A percentile compares a stretch with the other conserved stretches of the same genome.
Conservation (phyloP, 495 filamentous ascomycete genomes). For the Zalerion maritima region DNA sequence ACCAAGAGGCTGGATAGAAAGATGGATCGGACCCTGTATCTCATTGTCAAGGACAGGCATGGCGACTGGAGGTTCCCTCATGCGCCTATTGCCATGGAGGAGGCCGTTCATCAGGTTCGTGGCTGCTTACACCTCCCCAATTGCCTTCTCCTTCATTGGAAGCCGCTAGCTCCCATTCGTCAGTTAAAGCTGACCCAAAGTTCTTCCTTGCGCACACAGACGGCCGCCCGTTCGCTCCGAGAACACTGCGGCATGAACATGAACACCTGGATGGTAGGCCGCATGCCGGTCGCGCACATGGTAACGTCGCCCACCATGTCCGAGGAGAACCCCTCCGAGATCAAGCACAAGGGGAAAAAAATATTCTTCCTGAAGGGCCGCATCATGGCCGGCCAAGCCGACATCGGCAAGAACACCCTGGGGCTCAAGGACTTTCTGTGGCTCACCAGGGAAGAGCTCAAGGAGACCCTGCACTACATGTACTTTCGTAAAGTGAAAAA, state of each 20-base stretch:
- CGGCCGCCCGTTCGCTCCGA: slow-evolving; percentile 60
- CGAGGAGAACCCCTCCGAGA: slow-evolving; percentile 18
- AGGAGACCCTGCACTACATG: slow-evolving; percentile 39
- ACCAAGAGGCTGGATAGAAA: slow-evolving; percentile 59
- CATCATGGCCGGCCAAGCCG: slow-evolving; percentile 91
- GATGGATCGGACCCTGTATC: slow-evolving; percentile 68
- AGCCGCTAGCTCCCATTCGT: background rate
- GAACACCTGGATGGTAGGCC: slow-evolving; percentile 97
- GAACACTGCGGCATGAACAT: slow-evolving; percentile 81
- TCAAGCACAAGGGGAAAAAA: slow-evolving; percentile 48
- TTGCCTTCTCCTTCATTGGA: slow-evolving; percentile 1
- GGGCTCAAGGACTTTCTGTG: slow-evolving; percentile 76
- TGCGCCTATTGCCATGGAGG: slow-evolving; percentile 46
- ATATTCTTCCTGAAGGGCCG: slow-evolving; percentile 89
- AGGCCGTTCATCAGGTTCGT: slow-evolving; percentile 70
- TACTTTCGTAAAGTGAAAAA: slow-evolving; percentile 66
- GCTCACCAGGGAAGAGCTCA: slow-evolving; percentile 78
- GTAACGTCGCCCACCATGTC: slow-evolving; percentile 29
- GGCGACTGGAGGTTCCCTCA: slow-evolving; percentile 69
- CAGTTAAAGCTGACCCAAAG: background rate
- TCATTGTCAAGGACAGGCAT: slow-evolving; percentile 58
- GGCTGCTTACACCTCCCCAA: slow-evolving; percentile 5
- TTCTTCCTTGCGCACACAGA: slow-evolving; percentile 33
- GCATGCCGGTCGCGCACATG: slow-evolving; percentile 73
- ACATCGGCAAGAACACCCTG: slow-evolving; percentile 56